These are phyloP conservation scores for Boletus bicolor DNA, from an alignment of 768 basidiomycete genomes.

Conservation along the genomic window DNA sequence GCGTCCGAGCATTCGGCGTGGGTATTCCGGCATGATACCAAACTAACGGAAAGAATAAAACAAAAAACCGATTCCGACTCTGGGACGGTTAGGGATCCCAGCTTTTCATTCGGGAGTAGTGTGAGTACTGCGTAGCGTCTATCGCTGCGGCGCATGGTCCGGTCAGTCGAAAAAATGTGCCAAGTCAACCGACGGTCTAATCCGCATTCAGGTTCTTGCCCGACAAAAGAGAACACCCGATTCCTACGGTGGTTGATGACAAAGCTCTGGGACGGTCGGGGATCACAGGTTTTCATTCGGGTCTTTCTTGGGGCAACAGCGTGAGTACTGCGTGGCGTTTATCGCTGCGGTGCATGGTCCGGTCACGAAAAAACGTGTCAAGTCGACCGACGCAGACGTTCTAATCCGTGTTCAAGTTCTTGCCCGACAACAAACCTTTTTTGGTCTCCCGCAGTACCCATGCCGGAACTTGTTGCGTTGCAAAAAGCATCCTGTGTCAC, in stretches of 20 bases:
- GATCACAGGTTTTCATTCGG: not conserved
- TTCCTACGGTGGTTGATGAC: not conserved
- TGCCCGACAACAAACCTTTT: not conserved
- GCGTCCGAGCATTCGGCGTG: not conserved
- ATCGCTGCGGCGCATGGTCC: slow-evolving; percentile 2
- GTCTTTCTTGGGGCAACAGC: not conserved
- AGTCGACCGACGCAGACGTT: slow-evolving; percentile 12
- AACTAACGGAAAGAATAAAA: not conserved
- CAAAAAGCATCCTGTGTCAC: not conserved
- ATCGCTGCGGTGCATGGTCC: slow-evolving; percentile 1
- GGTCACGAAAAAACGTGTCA: slow-evolving; percentile 18
- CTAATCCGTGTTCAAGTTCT: not conserved
- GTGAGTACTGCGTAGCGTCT: not conserved
- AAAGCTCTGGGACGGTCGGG: no score
- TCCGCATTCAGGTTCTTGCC: not conserved
- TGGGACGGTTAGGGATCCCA: no score
- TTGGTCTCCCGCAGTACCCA: not conserved
- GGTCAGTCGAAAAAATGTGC: slow-evolving; percentile 16
- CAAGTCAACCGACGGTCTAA: slow-evolving; percentile 4
- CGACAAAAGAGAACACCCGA: not conserved
- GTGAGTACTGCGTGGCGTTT: not conserved
- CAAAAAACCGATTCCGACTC: not conserved
- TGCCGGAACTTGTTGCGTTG: slow-evolving; percentile 12
- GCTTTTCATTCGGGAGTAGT: not conserved
- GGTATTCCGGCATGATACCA: no score